A percentile compares a stretch with the other conserved stretches of the same genome.
phyloP scores from a whole-genome alignment of 257 asterid genomes.

The Fraxinus pennsylvanica region DNA sequence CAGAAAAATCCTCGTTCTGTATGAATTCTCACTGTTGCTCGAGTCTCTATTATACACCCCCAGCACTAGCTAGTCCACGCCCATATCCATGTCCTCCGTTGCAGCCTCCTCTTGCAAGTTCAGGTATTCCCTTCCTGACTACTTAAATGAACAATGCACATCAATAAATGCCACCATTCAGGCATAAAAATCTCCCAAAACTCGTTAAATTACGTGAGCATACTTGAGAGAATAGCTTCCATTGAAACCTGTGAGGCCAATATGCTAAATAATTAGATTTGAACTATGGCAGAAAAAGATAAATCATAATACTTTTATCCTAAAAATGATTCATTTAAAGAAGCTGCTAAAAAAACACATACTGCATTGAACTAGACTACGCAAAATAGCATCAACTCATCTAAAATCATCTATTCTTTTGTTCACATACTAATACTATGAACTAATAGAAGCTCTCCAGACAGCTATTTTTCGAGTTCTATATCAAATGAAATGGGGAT shows the following conservation, averaged over 20 bases:
- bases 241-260: slow-evolving; percentile 74
- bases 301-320: not conserved
- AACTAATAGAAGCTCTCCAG: not conserved
- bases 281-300: not conserved
- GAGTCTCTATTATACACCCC: slow-evolving; percentile 61
- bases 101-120: slow-evolving; percentile 57
- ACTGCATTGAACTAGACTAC: not conserved
- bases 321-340: not conserved
- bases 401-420: not conserved
- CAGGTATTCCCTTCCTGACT: slow-evolving; percentile 71
- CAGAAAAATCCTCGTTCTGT: slow-evolving; percentile 53
- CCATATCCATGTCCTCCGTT: slow-evolving; percentile 69
- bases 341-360: not conserved
- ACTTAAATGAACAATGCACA: slow-evolving; percentile 15
- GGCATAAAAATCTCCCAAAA: no score
- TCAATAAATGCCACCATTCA: no score
- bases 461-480: no score
- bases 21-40: slow-evolving; percentile 36
- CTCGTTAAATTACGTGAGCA: no score
- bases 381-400: not conserved
- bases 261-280: not conserved
- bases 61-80: slow-evolving; percentile 63
- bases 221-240: slow-evolving; percentile 37
- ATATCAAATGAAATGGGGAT: no score
- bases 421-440: no score